These are phyloP conservation scores for Globisporangium acanthophoron DNA, from an alignment of 352 stramenopile species.

Conservation along the genomic window DNA sequence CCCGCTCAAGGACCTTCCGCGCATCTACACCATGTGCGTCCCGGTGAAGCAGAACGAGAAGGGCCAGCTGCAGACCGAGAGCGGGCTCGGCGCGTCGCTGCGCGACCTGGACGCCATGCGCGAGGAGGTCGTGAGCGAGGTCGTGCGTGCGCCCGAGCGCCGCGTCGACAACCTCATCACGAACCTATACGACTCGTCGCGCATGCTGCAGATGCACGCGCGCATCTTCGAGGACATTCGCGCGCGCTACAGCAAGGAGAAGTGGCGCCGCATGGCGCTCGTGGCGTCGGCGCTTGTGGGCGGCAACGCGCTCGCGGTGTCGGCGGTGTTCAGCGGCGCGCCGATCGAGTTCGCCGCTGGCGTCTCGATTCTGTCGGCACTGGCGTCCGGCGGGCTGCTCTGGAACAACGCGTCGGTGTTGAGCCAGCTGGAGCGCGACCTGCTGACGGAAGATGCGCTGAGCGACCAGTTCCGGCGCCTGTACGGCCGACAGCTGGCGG, in stretches of 20 bases:
- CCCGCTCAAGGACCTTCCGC: constrained; percentile 98
- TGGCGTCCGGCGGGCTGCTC: constrained; percentile 80
- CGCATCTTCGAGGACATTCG: constrained; percentile 82
- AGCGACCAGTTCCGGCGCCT: constrained; percentile 90
- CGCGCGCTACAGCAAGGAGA: constrained; percentile 68
- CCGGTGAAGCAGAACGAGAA: constrained; percentile 72
- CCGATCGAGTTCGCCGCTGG: constrained; percentile 81
- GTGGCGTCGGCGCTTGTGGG: constrained; percentile 56
- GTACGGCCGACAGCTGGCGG: constrained; percentile 93
- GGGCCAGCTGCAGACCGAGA: constrained; percentile 41
- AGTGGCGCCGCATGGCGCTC: constrained; percentile 71
- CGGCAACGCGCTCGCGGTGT: constrained; percentile 67
- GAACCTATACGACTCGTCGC: constrained; percentile 91
- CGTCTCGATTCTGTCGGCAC: constrained; percentile 68
- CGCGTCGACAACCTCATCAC: constrained; percentile 99
- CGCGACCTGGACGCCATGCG: constrained; percentile 94
- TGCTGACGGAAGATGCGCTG: constrained; percentile 86
- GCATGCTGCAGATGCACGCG: constrained; percentile 95
- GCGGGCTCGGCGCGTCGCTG: constrained; percentile 71
- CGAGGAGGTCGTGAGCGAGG: constrained; percentile 96
- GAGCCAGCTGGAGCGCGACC: constrained; percentile 78
- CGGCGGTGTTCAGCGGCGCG: constrained; percentile 72
- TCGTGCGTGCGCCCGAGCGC: constrained; percentile 95
- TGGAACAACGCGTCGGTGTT: constrained; percentile 89
- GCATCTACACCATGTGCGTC: constrained; percentile 99